Evolutionary conservation across 768 basidiomycete genomes (phyloP).

Genomic region (Macrolepiota albuminosa): DNA sequence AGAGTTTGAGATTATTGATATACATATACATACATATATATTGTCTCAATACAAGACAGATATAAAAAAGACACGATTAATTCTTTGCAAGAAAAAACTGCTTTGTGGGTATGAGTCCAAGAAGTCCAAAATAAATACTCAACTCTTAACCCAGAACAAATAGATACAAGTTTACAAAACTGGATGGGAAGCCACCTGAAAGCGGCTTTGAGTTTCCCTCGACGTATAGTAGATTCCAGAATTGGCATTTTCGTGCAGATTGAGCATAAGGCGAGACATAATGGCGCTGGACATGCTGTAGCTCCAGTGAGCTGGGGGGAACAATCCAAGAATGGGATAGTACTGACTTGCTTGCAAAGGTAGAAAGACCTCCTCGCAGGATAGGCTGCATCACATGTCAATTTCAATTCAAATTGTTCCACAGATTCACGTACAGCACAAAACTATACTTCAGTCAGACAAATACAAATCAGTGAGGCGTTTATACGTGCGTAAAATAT

Average conservation of each 20-base stretch:
- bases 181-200: not conserved
- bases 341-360: slow-evolving; percentile 1
- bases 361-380: not conserved
- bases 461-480: not conserved
- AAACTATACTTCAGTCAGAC: not conserved
- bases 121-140: not conserved
- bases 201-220: not conserved
- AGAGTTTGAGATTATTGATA: too few species aligned
- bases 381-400: not conserved
- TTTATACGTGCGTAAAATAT: not conserved
- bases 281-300: slow-evolving; percentile 7
- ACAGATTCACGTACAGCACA: not conserved
- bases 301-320: not conserved
- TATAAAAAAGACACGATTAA: not conserved
- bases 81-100: not conserved
- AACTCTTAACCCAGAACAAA: not conserved
- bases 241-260: slow-evolving; percentile 4
- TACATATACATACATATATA: too few species aligned
- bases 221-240: not conserved
- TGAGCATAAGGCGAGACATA: slow-evolving; percentile 12
- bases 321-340: not conserved
- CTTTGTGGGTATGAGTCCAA: not conserved
- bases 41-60: too few species aligned
- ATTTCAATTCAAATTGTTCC: not conserved
- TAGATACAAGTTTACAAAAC: not conserved